Conservation (phyloP, 176 grass and related monocot genomes). For the Coix lacrymajobi region DNA sequence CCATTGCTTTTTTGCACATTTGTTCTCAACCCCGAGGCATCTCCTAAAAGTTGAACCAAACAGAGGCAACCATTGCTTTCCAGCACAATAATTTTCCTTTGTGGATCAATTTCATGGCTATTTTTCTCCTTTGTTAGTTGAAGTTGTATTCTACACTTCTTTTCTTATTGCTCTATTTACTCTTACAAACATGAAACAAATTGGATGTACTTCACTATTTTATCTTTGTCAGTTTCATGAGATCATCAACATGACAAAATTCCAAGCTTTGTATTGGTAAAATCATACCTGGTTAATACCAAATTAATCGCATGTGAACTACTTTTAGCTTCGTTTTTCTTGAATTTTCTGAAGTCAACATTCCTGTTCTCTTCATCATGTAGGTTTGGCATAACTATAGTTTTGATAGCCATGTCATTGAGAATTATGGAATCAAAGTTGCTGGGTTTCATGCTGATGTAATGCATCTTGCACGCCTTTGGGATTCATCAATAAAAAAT, state of each 20-base stretch:
- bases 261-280: neutral
- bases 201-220: neutral
- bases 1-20: too few relatives aligned
- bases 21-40: too few relatives aligned
- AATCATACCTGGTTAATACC: neutral
- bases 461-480: conserved; percentile 94
- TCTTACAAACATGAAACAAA: conserved; percentile 12
- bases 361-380: conserved; percentile 33
- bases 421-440: conserved; percentile 78
- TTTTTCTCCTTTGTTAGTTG: conserved; percentile 4
- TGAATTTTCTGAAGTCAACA: conserved; percentile 7
- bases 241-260: neutral
- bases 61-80: too few relatives aligned
- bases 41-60: too few relatives aligned
- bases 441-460: conserved; percentile 91
- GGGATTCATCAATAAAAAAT: conserved; percentile 71
- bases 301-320: conserved; percentile 15
- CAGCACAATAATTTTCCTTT: neutral
- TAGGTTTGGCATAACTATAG: conserved; percentile 99
- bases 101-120: conserved; percentile 2
- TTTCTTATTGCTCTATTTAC: neutral
- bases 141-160: neutral
- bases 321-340: conserved; percentile 22
- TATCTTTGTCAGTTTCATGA: neutral
- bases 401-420: conserved; percentile 85